A percentile compares a stretch with the other conserved stretches of the same genome.
phyloP scores from a whole-genome alignment of 225 moss, liverwort and hornwort species.

The Marchantia paleacea region DNA sequence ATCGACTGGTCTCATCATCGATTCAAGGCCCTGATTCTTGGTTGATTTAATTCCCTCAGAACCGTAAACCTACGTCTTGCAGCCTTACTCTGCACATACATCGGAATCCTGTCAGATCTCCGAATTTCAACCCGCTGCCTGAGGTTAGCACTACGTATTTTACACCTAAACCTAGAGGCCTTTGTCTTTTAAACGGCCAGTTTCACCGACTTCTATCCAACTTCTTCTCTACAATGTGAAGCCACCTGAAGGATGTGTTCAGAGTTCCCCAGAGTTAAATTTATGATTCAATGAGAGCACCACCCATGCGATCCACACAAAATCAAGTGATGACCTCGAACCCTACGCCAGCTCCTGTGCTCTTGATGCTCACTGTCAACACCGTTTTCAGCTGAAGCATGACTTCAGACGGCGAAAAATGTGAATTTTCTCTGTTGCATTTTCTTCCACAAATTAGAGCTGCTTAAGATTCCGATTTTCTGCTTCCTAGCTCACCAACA shows the following conservation, averaged over 20 bases:
- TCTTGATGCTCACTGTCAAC: too few relatives aligned
- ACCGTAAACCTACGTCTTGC: background rate
- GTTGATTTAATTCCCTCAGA: background rate
- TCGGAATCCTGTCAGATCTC: background rate
- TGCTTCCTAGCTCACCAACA: too few relatives aligned
- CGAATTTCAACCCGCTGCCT: background rate
- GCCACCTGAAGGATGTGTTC: background rate
- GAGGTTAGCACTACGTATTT: background rate
- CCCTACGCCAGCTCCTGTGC: too few relatives aligned
- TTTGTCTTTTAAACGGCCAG: background rate
- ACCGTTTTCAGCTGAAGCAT: too few relatives aligned
- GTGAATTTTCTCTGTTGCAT: too few relatives aligned
- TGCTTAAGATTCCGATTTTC: too few relatives aligned
- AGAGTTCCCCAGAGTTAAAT: background rate
- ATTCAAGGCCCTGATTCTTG: background rate
- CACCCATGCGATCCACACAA: too few relatives aligned
- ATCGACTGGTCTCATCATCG: background rate
- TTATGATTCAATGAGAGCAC: too few relatives aligned
- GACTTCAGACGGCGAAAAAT: too few relatives aligned
- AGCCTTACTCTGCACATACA: background rate
- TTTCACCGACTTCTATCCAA: background rate
- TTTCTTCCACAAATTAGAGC: too few relatives aligned
- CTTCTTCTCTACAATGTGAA: background rate
- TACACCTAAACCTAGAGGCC: background rate
- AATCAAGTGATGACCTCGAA: too few relatives aligned